Evolutionary conservation across 345 rosid genomes (phyloP).

Genomic region (Orychophragmus violaceus): DNA sequence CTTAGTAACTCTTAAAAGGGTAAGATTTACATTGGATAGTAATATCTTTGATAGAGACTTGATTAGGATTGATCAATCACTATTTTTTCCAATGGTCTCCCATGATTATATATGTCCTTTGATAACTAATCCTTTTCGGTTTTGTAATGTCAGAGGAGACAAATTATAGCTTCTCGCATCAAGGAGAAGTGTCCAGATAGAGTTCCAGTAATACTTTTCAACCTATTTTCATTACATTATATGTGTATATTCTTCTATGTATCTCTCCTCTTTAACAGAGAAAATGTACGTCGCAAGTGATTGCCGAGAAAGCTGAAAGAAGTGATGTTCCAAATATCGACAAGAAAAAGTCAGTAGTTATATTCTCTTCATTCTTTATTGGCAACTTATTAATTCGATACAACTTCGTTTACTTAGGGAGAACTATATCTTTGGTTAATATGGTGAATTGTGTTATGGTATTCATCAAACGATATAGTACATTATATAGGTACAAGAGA

Average conservation of each 20-base stretch:
- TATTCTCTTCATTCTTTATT: neutral
- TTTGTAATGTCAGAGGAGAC: slow-evolving; percentile 21
- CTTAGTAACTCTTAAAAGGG: neutral
- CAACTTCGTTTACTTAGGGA: no score
- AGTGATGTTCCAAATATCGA: slow-evolving; percentile 74
- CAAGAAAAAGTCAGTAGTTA: slow-evolving; percentile 59
- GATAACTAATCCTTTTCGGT: neutral
- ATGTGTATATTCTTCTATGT: neutral
- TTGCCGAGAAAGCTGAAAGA: slow-evolving; percentile 69
- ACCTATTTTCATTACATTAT: neutral
- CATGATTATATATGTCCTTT: neutral
- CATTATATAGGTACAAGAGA: no score
- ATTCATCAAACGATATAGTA: no score
- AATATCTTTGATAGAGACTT: neutral
- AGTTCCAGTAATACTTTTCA: slow-evolving; percentile 24
- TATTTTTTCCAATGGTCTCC: neutral
- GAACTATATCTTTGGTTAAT: neutral
- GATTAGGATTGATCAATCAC: neutral
- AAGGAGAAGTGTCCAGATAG: slow-evolving; percentile 35
- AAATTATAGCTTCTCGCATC: slow-evolving; percentile 28
- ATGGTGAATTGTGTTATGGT: no score
- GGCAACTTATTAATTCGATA: neutral
- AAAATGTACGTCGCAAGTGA: slow-evolving; percentile 42
- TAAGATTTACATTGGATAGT: neutral
- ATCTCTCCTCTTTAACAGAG: neutral